phyloP scores from a whole-genome alignment of 257 asterid genomes.

The Plantago ovata region DNA sequence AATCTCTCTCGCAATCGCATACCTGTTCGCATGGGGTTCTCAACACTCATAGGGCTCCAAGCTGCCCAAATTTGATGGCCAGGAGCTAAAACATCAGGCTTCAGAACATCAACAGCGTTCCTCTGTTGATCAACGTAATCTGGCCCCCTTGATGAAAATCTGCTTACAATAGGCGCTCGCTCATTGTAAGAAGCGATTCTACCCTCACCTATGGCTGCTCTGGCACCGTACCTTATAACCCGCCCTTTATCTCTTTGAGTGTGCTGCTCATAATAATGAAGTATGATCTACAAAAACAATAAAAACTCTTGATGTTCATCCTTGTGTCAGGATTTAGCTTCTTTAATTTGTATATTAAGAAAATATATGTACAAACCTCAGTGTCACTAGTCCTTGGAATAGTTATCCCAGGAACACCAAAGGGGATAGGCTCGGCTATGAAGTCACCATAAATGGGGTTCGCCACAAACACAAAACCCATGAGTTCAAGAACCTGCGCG shows the following conservation, averaged over 20 bases:
- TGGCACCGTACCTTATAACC: conserved; percentile 46
- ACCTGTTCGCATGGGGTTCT: conserved; percentile 67
- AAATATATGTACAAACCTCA: conserved; percentile 28
- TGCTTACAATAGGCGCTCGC: conserved; percentile 75
- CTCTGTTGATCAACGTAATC: conserved; percentile 55
- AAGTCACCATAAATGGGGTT: conserved; percentile 81
- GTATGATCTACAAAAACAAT: conserved; percentile 38
- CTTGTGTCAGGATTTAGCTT: not conserved
- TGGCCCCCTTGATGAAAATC: conserved; percentile 93
- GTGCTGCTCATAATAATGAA: conserved; percentile 55
- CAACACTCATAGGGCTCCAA: conserved; percentile 91
- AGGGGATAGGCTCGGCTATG: conserved; percentile 87
- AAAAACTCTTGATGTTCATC: not conserved
- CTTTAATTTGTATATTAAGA: conserved; percentile 1
- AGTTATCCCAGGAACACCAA: conserved; percentile 68
- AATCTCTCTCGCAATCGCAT: not conserved
- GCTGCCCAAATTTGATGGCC: conserved; percentile 98
- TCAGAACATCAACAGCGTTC: conserved; percentile 73
- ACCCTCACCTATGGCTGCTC: conserved; percentile 84
- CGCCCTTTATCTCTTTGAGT: conserved; percentile 50
- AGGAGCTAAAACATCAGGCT: conserved; percentile 92
- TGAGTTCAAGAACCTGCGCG: conserved; percentile 57
- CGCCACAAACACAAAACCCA: conserved; percentile 71
- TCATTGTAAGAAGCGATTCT: conserved; percentile 62
- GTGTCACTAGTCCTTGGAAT: conserved; percentile 70